Percentiles rank a stretch among this genome's conserved stretches.
Conservation (phyloP, 2,329 filamentous ascomycete species). For the Aureobasidium pullulans region DNA sequence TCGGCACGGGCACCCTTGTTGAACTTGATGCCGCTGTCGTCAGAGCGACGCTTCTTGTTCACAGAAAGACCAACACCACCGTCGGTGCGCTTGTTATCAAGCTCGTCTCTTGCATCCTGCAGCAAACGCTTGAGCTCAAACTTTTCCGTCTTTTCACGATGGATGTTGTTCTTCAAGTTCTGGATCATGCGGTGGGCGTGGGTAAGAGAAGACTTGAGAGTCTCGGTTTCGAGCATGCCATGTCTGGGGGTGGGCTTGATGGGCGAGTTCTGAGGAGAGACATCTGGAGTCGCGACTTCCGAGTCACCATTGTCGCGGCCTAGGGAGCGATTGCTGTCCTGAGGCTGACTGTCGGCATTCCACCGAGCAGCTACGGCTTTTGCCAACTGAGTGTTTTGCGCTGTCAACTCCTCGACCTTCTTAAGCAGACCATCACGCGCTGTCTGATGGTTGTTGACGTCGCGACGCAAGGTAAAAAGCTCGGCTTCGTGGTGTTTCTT, state of each 20-base stretch:
- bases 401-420: constrained; percentile 79
- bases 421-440: constrained; percentile 73
- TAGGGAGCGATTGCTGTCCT: constrained; percentile 44
- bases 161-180: constrained; percentile 86
- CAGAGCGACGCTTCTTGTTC: constrained; percentile 53
- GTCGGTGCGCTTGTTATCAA: constrained; percentile 58
- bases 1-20: constrained; percentile 72
- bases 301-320: constrained; percentile 53
- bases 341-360: constrained; percentile 21
- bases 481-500: constrained; percentile 87
- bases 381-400: constrained; percentile 86
- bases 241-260: constrained; percentile 88
- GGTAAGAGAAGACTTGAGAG: constrained; percentile 83
- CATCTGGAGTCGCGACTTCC: constrained; percentile 63
- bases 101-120: constrained; percentile 87
- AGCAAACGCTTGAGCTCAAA: constrained; percentile 90
- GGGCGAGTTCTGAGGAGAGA: constrained; percentile 84
- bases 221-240: constrained; percentile 88
- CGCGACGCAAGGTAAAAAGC: constrained; percentile 73
- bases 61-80: constrained; percentile 41
- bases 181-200: constrained; percentile 97
- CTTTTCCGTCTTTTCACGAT: constrained; percentile 98
- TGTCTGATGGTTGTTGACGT: constrained; percentile 66
- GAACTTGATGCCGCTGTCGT: constrained; percentile 52
- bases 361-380: constrained; percentile 71